Conservation (phyloP, 2,329 filamentous ascomycete species). For the Xylogone sp. region DNA sequence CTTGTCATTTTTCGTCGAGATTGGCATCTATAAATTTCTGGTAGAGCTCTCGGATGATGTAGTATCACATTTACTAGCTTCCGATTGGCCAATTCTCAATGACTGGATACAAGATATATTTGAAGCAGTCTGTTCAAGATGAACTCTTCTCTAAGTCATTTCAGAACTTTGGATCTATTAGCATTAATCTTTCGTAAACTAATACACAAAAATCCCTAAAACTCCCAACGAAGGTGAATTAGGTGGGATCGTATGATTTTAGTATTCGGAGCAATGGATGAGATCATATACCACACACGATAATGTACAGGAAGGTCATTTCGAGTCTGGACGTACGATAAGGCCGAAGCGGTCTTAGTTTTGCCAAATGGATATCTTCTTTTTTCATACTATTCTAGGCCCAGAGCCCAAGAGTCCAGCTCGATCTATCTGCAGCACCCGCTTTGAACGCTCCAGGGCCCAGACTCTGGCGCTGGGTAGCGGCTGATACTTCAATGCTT, state of each 20-base stretch:
- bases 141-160: too few relatives aligned
- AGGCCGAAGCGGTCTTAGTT: neutral
- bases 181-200: neutral
- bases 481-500: constrained; percentile 55
- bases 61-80: neutral
- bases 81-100: neutral
- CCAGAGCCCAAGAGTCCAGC: constrained; percentile 63
- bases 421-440: constrained; percentile 35
- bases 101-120: too few relatives aligned
- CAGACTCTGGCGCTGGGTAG: constrained; percentile 61
- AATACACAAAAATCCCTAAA: too few relatives aligned
- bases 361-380: neutral
- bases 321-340: too few relatives aligned
- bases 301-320: too few relatives aligned
- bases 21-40: neutral
- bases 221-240: too few relatives aligned
- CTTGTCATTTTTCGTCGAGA: constrained; percentile 12
- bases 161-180: neutral
- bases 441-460: constrained; percentile 48
- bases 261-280: too few relatives aligned
- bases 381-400: constrained; percentile 24
- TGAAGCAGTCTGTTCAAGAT: too few relatives aligned
- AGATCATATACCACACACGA: too few relatives aligned
- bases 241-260: too few relatives aligned
- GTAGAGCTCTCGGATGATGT: neutral